Conservation (phyloP, 441 rosid species). For the Iberis amara region DNA sequence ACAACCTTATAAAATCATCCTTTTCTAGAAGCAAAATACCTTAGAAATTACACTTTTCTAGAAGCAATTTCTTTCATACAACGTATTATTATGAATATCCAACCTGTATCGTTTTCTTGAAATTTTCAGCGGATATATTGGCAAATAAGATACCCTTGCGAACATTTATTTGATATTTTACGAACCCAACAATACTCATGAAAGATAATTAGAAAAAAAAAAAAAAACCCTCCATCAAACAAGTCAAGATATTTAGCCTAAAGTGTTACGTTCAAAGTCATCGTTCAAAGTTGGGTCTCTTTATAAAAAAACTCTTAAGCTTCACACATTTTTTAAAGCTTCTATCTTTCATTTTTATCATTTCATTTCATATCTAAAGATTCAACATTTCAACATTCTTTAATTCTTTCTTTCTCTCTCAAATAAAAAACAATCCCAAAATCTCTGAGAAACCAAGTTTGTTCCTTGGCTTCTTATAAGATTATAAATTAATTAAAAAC, state of each 20-base stretch:
- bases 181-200: conserved; percentile 12
- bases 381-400: conserved; percentile 26
- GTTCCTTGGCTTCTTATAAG: not conserved
- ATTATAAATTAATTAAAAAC: not conserved
- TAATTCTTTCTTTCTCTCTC: conserved; percentile 12
- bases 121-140: too few relatives aligned
- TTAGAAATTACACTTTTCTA: conserved; percentile 4
- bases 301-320: conserved; percentile 5
- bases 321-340: conserved; percentile 21
- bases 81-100: not conserved
- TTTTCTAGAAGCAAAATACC: not conserved
- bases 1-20: too few relatives aligned
- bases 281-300: conserved; percentile 27
- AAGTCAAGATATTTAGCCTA: conserved; percentile 13
- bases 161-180: conserved; percentile 17
- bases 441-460: conserved; percentile 8
- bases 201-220: not conserved
- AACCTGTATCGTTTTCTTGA: not conserved
- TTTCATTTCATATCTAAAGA: not conserved
- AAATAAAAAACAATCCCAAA: not conserved
- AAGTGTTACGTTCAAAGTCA: conserved; percentile 26
- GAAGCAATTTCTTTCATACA: conserved; percentile 4
- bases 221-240: not conserved
- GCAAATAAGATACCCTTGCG: conserved; percentile 16
- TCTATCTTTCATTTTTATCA: conserved; percentile 4